Base-by-base conservation (phyloP, 228 moss, liverwort and hornwort genomes). In the Sphagnum fallax region DNA sequence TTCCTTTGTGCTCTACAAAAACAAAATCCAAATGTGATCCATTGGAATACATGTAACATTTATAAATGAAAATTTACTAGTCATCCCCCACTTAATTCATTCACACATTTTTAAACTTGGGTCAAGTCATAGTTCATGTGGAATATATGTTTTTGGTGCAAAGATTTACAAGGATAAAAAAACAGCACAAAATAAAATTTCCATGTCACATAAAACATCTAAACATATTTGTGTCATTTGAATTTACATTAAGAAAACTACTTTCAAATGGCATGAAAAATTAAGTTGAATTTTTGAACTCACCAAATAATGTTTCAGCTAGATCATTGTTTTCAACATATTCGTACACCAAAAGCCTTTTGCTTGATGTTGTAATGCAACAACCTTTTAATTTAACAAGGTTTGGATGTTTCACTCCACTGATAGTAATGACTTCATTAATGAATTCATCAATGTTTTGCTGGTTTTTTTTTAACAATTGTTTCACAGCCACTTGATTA, bases 331-430 rank as follows among this genome's bases (percentile, higher is more conserved):
- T 76, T 59, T 80, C 76, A 57, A 80, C 57, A 63, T 66, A 80
- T 63, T 80, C 80, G 18, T 80, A 80, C 4, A 80, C 76, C 18
- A 80, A 73, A 59, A 80, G 61, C 47, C 80, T 65, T 60, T 73
- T 72, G 63, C 66, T 16, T 70, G 60, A 58, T 73, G 62, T 5
- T 76, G 73, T 32, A 32, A 32, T 32, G 47, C 80, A 80, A 63
- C 80, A 80, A 50, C 80, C 80, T 76, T 80, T 76, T 50, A 80
- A 75, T 64, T 80, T 76, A 64, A 80, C 80, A 16, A 80, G 76
- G 70, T 80, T 80, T 49, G 76, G 67, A 52, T 80, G 80, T 61
- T 80, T 76, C 51, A 80, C 73, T 60, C 76, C 70, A 63, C 76
- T 80, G 11, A 80, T 80, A 16, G 71, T 58, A 52, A 75, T 69